These are phyloP conservation scores for Leccinum fallax DNA, from an alignment of 1,284 basidiomycete genomes.

Conservation along the genomic window DNA sequence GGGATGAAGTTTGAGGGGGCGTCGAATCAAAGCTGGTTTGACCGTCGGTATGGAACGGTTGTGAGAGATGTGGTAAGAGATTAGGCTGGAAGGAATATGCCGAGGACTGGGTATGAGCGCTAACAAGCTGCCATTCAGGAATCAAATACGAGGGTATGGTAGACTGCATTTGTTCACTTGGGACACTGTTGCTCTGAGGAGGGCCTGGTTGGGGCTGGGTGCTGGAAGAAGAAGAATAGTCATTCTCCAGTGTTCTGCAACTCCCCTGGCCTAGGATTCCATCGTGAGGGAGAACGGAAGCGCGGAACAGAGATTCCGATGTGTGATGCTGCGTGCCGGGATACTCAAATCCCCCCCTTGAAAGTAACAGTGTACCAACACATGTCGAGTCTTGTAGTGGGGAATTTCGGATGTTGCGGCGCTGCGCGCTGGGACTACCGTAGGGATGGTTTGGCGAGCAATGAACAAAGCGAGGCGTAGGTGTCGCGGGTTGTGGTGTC, in stretches of 20 bases:
- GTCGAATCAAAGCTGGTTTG: conserved; percentile 1
- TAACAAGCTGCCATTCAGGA: conserved; percentile 13
- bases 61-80: not conserved
- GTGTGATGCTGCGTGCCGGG: not conserved
- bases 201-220: conserved; percentile 1
- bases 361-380: not conserved
- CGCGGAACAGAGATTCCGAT: conserved; percentile 1
- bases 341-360: conserved; percentile 1
- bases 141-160: not conserved
- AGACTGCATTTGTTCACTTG: conserved; percentile 6
- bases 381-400: conserved; percentile 5
- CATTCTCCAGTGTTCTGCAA: not conserved
- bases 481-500: not conserved
- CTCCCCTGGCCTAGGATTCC: not conserved
- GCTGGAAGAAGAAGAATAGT: not conserved
- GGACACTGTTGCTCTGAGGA: not conserved
- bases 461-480: conserved; percentile 4
- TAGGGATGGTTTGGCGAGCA: not conserved
- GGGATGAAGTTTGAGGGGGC: not conserved
- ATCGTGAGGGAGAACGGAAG: not conserved
- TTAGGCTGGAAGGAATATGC: conserved; percentile 3
- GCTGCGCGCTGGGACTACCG: not conserved
- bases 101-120: conserved; percentile 1
- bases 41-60: conserved; percentile 9
- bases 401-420: conserved; percentile 1